A percentile compares a stretch with the other conserved stretches of the same genome.
These are phyloP conservation scores for Saccharomycopsis vini DNA, from an alignment of 805 yeast genomes.

Conservation along the genomic window DNA sequence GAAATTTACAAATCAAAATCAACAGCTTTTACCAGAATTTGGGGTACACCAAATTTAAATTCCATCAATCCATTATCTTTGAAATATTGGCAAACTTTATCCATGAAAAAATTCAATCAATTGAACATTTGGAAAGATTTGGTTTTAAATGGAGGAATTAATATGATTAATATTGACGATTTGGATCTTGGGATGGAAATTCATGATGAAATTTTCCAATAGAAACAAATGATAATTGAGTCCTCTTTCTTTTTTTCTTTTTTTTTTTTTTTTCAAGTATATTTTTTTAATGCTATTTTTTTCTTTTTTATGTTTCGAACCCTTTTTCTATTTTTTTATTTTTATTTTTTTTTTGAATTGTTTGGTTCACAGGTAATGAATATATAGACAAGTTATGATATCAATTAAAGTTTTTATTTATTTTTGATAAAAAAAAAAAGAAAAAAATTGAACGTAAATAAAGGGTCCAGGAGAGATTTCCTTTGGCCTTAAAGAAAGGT, in stretches of 20 bases:
- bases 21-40: conserved; percentile 5
- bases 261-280: neutral
- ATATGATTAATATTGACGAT: conserved; percentile 16
- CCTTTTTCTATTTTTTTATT: too few relatives aligned
- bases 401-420: too few relatives aligned
- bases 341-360: too few relatives aligned
- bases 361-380: too few relatives aligned
- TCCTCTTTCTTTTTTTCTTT: neutral
- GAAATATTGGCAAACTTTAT: neutral
- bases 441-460: too few relatives aligned
- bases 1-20: too few relatives aligned
- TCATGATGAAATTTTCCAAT: conserved; percentile 1
- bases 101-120: neutral
- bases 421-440: too few relatives aligned
- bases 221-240: neutral
- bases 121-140: conserved; percentile 13
- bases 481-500: too few relatives aligned
- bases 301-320: neutral
- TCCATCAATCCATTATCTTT: neutral
- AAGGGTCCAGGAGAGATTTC: too few relatives aligned
- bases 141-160: conserved; percentile 12
- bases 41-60: conserved; percentile 6
- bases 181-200: conserved; percentile 14
- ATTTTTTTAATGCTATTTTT: neutral
- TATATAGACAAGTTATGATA: too few relatives aligned